Base-by-base conservation (phyloP, 2,329 filamentous ascomycete species). In the Incumbomyces lentus region DNA sequence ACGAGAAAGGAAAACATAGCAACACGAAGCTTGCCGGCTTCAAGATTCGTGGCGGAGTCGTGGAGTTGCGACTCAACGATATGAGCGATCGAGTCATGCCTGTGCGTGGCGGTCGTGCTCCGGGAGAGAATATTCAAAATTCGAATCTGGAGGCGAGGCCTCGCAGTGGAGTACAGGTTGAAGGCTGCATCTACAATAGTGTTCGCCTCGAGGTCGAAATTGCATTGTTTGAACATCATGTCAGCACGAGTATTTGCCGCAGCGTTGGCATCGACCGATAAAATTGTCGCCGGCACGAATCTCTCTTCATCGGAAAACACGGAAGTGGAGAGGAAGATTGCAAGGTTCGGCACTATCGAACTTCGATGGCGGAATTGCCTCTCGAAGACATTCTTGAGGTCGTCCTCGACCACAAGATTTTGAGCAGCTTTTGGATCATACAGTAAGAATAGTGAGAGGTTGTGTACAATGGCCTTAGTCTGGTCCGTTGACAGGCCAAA, bases 1-100 rank as follows among this genome's bases (percentile, higher is more conserved):
- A 86, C 85, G 47, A 94, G 78, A 56, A 90, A 94, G 33, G 82
- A 78, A 58, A 96, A 92, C 3, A 95, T 74, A 1, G 89, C 86
- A 38, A 80, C 82, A 54, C 88, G 79, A 8, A 95, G 74, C 61
- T 92, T 93, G 1, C 79, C 76, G 1, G 79, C 79, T 63, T 95
- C 88, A 6, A 90, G 71, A 0, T 81, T 80, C 29, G 74, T 75
- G 8, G 72, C 70, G 37, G 64, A 66, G 43, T 57, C 58, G 55
- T 68, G 58, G 64, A 88, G 67, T 66, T 84, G 68, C 68, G 81
- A 66, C 63, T 81, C 64, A 8, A 94, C 83, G 5, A 89, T 75
- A 4, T 71, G 73, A 49, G 84, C 74, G 26, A 95, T 81, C 29
- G 79, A 68, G 29, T 75, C 68, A 1, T 81, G 77, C 63, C 86